phyloP scores from a whole-genome alignment of 306 rosid genomes.

The Rubus idaeus region DNA sequence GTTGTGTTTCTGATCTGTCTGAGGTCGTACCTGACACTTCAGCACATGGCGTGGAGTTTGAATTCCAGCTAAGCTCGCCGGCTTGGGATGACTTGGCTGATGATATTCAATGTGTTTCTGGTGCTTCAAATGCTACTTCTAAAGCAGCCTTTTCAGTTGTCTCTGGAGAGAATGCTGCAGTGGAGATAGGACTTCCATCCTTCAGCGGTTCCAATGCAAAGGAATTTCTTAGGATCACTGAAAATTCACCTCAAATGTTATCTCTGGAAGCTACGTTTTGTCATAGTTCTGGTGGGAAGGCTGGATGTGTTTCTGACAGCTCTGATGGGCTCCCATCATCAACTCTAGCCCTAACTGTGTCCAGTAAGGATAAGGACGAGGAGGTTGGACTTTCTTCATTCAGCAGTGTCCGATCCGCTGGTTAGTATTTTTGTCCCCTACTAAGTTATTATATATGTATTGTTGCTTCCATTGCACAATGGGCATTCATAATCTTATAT shows the following conservation, averaged over 20 bases:
- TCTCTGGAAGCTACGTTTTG: slow-evolving; percentile 20
- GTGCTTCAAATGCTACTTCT: slow-evolving; percentile 20
- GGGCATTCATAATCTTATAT: slow-evolving; percentile 24
- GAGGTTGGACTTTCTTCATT: slow-evolving; percentile 35
- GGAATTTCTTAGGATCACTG: slow-evolving; percentile 26
- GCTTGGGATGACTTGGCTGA: background rate
- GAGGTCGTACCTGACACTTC: background rate
- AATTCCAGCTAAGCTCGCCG: background rate
- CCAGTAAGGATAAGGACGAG: slow-evolving; percentile 26
- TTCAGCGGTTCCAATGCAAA: slow-evolving; percentile 20
- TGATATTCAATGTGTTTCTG: slow-evolving; percentile 1
- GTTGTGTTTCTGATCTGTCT: background rate
- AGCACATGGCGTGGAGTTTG: background rate
- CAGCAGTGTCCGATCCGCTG: slow-evolving; percentile 36
- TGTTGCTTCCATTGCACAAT: slow-evolving; percentile 5
- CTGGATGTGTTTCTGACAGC: slow-evolving; percentile 28
- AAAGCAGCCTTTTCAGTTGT: slow-evolving; percentile 21
- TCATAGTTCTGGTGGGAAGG: slow-evolving; percentile 26
- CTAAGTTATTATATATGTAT: background rate
- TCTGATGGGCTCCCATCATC: slow-evolving; percentile 25
- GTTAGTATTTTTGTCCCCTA: slow-evolving; percentile 37
- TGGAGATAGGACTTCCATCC: slow-evolving; percentile 25
- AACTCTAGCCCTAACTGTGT: slow-evolving; percentile 18
- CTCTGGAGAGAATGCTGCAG: slow-evolving; percentile 28
- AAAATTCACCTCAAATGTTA: slow-evolving; percentile 20